phyloP scores from a whole-genome alignment of 345 rosid species.

The Adansonia digitata region DNA sequence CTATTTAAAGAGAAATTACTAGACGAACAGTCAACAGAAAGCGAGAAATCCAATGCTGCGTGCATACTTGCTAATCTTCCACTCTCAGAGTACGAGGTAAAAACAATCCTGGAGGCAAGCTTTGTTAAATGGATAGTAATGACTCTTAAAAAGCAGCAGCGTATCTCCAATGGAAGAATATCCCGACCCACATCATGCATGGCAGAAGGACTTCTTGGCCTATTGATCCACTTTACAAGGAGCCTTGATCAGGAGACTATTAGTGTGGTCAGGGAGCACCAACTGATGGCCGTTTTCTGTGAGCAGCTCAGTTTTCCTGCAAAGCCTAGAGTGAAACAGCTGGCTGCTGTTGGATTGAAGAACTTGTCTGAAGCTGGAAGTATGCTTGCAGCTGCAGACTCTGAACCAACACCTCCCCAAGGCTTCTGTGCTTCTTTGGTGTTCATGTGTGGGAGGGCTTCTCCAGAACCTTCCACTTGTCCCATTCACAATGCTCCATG shows the following conservation, averaged over 20 bases:
- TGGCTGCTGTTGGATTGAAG: slow-evolving; percentile 35
- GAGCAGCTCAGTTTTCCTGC: slow-evolving; percentile 27
- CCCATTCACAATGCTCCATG: slow-evolving; percentile 29
- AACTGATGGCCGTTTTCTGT: slow-evolving; percentile 29
- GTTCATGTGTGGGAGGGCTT: slow-evolving; percentile 25
- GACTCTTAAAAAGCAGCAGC: slow-evolving; percentile 18
- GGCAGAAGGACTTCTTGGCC: slow-evolving; percentile 38
- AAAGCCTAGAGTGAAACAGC: slow-evolving; percentile 24
- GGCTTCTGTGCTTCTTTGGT: slow-evolving; percentile 24
- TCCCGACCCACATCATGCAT: slow-evolving; percentile 26
- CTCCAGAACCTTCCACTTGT: slow-evolving; percentile 27
- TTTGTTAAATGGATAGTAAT: slow-evolving; percentile 29
- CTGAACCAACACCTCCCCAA: slow-evolving; percentile 22
- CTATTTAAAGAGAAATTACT: slow-evolving; percentile 30
- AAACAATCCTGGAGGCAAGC: slow-evolving; percentile 25
- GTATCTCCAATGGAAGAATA: slow-evolving; percentile 17
- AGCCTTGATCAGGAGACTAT: slow-evolving; percentile 20
- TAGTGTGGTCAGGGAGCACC: slow-evolving; percentile 17
- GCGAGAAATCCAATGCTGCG: slow-evolving; percentile 42
- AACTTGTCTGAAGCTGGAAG: slow-evolving; percentile 31
- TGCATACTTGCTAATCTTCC: slow-evolving; percentile 39
- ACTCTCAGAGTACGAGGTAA: slow-evolving; percentile 27
- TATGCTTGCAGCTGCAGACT: slow-evolving; percentile 14
- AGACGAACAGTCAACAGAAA: slow-evolving; percentile 27
- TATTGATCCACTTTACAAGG: slow-evolving; percentile 34